Percentiles rank a stretch among this genome's conserved stretches.
Evolutionary conservation across 345 rosid genomes (phyloP).

Genomic region (Pistacia integerrima): DNA sequence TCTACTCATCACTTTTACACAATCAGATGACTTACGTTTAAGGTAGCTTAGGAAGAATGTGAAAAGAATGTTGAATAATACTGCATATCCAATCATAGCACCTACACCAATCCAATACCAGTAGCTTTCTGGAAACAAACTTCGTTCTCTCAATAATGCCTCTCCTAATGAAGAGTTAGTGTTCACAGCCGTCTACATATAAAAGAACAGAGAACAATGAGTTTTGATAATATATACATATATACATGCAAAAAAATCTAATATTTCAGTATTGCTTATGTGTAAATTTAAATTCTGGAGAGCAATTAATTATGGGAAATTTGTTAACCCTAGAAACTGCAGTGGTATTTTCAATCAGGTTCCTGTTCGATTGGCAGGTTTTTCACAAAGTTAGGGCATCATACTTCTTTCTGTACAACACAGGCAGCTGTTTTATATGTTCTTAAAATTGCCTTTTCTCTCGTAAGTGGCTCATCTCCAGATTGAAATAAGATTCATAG

Average conservation of each 20-base stretch:
- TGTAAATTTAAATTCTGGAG: background rate
- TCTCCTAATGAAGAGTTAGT: slow-evolving; percentile 56
- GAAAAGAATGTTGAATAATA: slow-evolving; percentile 74
- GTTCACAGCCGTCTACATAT: slow-evolving; percentile 58
- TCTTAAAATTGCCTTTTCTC: no score
- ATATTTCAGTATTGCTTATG: background rate
- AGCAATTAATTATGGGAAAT: no score
- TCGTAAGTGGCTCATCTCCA: no score
- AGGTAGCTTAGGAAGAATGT: slow-evolving; percentile 76
- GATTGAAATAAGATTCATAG: no score
- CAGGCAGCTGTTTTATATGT: no score
- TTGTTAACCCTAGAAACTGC: no score
- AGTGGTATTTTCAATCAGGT: no score
- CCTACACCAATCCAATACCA: slow-evolving; percentile 99
- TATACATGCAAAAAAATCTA: background rate
- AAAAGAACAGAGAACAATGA: slow-evolving; percentile 24
- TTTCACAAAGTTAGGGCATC: no score
- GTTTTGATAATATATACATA: background rate
- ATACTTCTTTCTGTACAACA: no score
- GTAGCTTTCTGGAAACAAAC: slow-evolving; percentile 79
- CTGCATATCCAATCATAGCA: slow-evolving; percentile 86
- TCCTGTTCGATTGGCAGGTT: no score
- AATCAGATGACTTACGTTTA: slow-evolving; percentile 64
- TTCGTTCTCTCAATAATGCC: slow-evolving; percentile 64
- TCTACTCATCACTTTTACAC: slow-evolving; percentile 9